Percentiles rank a stretch among this genome's conserved stretches.
Evolutionary conservation across 805 yeast genomes (phyloP).

Genomic region (Wickerhamomyces queroliae): DNA sequence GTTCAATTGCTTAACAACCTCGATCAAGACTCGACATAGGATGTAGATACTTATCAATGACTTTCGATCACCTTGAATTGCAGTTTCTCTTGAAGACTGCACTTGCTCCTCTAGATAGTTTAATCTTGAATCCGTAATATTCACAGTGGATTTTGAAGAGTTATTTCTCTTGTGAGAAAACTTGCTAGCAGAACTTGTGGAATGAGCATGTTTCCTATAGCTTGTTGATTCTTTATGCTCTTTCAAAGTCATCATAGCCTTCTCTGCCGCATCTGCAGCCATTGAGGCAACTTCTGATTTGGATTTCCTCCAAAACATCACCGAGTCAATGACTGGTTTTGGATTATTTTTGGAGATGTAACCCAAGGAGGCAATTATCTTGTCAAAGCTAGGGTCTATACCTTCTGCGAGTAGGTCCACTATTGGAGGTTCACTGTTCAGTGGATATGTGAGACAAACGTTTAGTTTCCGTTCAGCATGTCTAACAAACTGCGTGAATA

Average conservation of each 20-base stretch:
- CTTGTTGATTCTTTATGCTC: conserved; percentile 25
- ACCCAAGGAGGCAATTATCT: conserved; percentile 80
- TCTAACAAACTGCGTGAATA: conserved; percentile 93
- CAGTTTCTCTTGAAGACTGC: conserved; percentile 50
- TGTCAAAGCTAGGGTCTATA: conserved; percentile 79
- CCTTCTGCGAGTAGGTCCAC: conserved; percentile 79
- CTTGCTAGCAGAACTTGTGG: conserved; percentile 26
- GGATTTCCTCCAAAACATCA: conserved; percentile 96
- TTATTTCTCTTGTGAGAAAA: conserved; percentile 42
- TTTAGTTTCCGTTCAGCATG: conserved; percentile 86
- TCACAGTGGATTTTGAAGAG: conserved; percentile 37
- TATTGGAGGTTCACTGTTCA: conserved; percentile 72
- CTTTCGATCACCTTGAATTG: conserved; percentile 81
- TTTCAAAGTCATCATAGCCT: conserved; percentile 24
- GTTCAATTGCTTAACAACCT: conserved; percentile 85
- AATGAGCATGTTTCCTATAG: conserved; percentile 23
- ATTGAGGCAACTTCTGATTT: conserved; percentile 80
- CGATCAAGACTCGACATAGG: conserved; percentile 85
- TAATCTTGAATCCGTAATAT: conserved; percentile 54
- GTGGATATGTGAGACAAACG: conserved; percentile 58
- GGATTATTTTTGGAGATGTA: conserved; percentile 87
- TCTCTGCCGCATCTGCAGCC: conserved; percentile 49
- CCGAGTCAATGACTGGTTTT: conserved; percentile 93
- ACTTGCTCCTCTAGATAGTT: conserved; percentile 32
- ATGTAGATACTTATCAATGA: conserved; percentile 83